These are phyloP conservation scores for Aplosporella prunicola DNA, from an alignment of 2,329 filamentous ascomycete species.

Conservation along the genomic window DNA sequence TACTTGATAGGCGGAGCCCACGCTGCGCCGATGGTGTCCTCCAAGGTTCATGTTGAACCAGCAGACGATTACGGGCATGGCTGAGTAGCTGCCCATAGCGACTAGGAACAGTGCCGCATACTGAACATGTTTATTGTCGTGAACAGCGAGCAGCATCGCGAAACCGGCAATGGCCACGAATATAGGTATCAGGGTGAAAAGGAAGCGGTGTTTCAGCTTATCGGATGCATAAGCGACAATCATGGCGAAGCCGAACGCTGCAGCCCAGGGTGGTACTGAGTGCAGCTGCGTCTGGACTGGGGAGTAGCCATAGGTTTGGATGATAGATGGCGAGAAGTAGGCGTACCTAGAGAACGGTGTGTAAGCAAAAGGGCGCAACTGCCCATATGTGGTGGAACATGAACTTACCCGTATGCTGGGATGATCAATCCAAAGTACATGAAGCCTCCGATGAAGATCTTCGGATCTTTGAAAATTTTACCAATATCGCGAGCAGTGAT, in stretches of 20 bases:
- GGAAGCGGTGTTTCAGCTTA: slow-evolving; percentile 59
- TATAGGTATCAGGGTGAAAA: slow-evolving; percentile 62
- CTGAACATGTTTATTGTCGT: slow-evolving; percentile 56
- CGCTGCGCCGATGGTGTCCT: slow-evolving; percentile 40
- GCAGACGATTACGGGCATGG: slow-evolving; percentile 72
- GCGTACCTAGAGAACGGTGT: slow-evolving; percentile 32
- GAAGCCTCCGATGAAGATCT: slow-evolving; percentile 40
- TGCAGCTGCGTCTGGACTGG: slow-evolving; percentile 45
- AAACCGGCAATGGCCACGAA: slow-evolving; percentile 64
- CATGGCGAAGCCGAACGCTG: slow-evolving; percentile 72
- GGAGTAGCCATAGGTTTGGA: slow-evolving; percentile 42
- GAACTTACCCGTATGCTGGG: slow-evolving; percentile 24
- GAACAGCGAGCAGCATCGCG: slow-evolving; percentile 60
- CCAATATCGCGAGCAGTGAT: slow-evolving; percentile 35
- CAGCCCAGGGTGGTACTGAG: slow-evolving; percentile 54
- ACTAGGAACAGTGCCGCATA: slow-evolving; percentile 78
- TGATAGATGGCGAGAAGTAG: slow-evolving; percentile 41
- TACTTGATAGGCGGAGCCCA: slow-evolving; percentile 43
- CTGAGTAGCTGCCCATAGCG: slow-evolving; percentile 68
- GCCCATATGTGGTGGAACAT: too few relatives aligned
- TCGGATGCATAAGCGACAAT: slow-evolving; percentile 64
- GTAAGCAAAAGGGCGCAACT: slow-evolving; percentile 9
- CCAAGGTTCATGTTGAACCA: slow-evolving; percentile 49
- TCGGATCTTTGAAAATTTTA: slow-evolving; percentile 40
- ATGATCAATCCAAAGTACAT: slow-evolving; percentile 44